Evolutionary conservation across 139 green algal genomes (phyloP).

Genomic region (Closterium sp.): DNA sequence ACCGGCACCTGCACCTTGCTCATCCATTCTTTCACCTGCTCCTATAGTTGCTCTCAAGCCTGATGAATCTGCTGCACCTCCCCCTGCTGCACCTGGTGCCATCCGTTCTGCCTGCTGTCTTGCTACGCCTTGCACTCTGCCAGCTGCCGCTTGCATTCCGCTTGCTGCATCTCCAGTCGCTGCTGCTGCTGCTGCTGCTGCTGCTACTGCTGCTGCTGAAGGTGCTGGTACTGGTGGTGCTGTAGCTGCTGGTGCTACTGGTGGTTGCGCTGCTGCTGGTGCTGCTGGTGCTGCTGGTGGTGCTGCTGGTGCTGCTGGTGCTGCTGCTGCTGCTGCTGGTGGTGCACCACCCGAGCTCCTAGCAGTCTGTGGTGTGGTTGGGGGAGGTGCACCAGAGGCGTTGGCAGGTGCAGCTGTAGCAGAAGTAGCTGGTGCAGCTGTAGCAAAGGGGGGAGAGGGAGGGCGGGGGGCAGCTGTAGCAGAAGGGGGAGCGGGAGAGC

Average conservation of each 20-base stretch:
- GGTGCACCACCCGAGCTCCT: neutral
- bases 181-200: neutral
- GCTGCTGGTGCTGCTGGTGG: neutral
- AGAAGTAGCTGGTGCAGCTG: neutral
- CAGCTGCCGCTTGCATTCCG: too few species aligned
- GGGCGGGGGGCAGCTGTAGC: neutral
- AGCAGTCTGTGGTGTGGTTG: neutral
- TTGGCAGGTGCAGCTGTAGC: neutral
- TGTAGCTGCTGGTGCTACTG: neutral
- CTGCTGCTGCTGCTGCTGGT: neutral
- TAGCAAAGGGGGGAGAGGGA: neutral
- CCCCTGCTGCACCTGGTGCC: too few species aligned
- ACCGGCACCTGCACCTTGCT: neutral
- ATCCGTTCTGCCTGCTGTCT: too few species aligned
- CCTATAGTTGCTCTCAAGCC: too few species aligned
- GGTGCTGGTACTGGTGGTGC: neutral
- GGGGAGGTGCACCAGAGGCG: neutral
- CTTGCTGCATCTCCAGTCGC: neutral
- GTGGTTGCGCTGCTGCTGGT: neutral
- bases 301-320: neutral
- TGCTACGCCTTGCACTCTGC: too few species aligned
- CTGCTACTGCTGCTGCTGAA: neutral
- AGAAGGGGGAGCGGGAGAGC: neutral
- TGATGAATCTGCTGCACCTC: neutral
- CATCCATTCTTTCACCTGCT: too few species aligned